Percentiles rank a stretch among this genome's conserved stretches.
Conservation (phyloP, 768 basidiomycete genomes). For the Lactifluus pinguis region DNA sequence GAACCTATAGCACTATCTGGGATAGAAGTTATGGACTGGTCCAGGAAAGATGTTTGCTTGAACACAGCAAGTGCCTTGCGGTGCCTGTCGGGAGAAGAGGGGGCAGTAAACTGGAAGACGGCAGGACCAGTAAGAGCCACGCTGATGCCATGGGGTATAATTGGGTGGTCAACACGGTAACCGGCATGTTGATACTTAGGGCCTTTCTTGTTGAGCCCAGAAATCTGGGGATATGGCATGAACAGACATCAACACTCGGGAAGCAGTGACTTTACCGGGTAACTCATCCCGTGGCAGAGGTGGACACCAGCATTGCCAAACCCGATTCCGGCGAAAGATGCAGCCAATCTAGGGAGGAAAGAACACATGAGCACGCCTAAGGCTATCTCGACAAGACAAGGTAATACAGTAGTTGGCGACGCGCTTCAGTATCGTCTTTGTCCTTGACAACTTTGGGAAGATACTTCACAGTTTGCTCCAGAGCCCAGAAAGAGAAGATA, state of each 20-base stretch:
- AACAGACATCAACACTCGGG: neutral
- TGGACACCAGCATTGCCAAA: conserved; percentile 93
- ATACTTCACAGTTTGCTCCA: conserved; percentile 80
- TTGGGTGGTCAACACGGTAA: conserved; percentile 75
- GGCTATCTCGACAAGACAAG: neutral
- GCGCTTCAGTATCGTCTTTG: conserved; percentile 69
- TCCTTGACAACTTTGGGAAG: conserved; percentile 82
- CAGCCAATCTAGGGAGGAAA: conserved; percentile 51
- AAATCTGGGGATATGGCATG: conserved; percentile 47
- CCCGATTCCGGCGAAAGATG: conserved; percentile 92
- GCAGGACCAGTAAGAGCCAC: conserved; percentile 89
- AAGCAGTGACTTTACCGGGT: conserved; percentile 45
- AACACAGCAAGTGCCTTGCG: conserved; percentile 85
- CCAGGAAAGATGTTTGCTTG: conserved; percentile 49
- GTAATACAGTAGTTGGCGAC: conserved; percentile 81
- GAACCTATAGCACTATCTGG: conserved; percentile 73
- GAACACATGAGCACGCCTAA: neutral
- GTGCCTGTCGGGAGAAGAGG: conserved; percentile 86
- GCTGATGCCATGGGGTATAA: conserved; percentile 90
- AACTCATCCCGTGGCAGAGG: conserved; percentile 84
- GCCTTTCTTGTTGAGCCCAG: conserved; percentile 89
- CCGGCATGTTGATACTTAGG: conserved; percentile 89
- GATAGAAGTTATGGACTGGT: conserved; percentile 62
- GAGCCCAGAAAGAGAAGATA: conserved; percentile 92
- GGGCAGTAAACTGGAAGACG: conserved; percentile 94